Evolutionary conservation across 306 rosid species (phyloP), one percentile per base, ranked within the genome.

Genomic region (Oxytropis ochrocephala): DNA sequence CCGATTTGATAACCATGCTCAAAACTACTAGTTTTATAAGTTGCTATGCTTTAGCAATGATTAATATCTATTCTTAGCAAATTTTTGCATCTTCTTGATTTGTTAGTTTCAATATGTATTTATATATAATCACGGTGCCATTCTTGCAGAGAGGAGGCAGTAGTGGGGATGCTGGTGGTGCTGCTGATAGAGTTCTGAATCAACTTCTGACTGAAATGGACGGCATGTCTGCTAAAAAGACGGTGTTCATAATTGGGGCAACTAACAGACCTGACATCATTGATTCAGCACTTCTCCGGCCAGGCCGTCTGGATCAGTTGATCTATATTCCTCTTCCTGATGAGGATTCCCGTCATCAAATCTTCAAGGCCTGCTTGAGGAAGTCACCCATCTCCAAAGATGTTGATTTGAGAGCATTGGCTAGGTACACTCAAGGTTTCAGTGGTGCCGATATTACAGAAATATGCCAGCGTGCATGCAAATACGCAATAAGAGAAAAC

Each of bases 241-340:
- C 86, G 0, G 79, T 84, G 11, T 85, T 85, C 81, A 85, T 81
- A 42, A 85, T 85, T 35, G 89, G 89, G 65, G 89, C 86, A 43
- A 85, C 89, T 14, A 81, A 85, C 54, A 79, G 86, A 64, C 89
- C 84, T 21, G 89, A 85, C 66, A 85, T 81, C 55, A 85, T 85
- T 63, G 88, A 84, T 39, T 78, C 88, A 7, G 88, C 88, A 63
- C 88, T 84, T 69, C 78, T 84, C 10, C 79, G 86, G 17, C 86
- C 88, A 13, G 88, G 88, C 69, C 86, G 88, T 64, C 76, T 84
- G 16, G 88, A 84, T 67, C 88, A 84, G 3, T 64, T 84, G 82
- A 81, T 84, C 78, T 84, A 84, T 57, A 84, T 84, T 72, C 88
- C 88, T 72, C 88, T 84, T 27, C 88, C 88, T 41, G 85, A 84